Evolutionary conservation across 345 rosid genomes (phyloP), one percentile per base, ranked within the genome.

Genomic region (Eucalyptus sp.): DNA sequence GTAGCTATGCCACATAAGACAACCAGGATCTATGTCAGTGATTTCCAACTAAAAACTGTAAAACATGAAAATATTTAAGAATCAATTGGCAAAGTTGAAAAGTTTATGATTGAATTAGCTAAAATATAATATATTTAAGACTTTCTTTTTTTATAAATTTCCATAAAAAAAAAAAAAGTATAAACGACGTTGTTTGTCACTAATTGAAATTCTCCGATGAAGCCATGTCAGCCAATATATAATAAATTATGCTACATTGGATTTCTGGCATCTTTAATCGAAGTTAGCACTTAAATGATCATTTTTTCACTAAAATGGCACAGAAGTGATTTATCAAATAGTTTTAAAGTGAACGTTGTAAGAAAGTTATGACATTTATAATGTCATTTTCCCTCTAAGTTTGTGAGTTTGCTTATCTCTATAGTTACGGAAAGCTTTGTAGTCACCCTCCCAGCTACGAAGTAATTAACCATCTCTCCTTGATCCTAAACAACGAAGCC

Each of bases 11-110:
- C 27, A 56, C 12, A 3, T 54, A 22, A 22, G 12, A 54, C 60
- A 54, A 54, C 25, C 0, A 0, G 0, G 12, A 22, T 10, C 13
- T 0, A 56, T 4, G 10, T 56, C 0, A 56, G 1, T 9, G 13
- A 56, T 9, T 56, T 56, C 5, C 13, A 56, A 24, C 13, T 4
- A 56, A 56, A 24, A 56, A 2, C 10, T 22, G 0, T 22, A 56
- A 56, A 56, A 4, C 2, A 4, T 24, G 29, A 56, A 56, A 56
- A 22, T 24, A 4, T 56, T 56, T 56, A 56, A 56, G 0, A 56
- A 1, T 56, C 5, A 9, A 4, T 20, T 52, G 1, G 0, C 0
- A 52, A 52, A 52, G 4, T 52, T 52, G 0, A 52, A 52, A 52
- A 2, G 24, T 52, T 52, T 52, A 52, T 52, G 5, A 18, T 18